These are phyloP conservation scores for Pseudozyma sp. DNA, from an alignment of 1,284 basidiomycete genomes.

Conservation along the genomic window DNA sequence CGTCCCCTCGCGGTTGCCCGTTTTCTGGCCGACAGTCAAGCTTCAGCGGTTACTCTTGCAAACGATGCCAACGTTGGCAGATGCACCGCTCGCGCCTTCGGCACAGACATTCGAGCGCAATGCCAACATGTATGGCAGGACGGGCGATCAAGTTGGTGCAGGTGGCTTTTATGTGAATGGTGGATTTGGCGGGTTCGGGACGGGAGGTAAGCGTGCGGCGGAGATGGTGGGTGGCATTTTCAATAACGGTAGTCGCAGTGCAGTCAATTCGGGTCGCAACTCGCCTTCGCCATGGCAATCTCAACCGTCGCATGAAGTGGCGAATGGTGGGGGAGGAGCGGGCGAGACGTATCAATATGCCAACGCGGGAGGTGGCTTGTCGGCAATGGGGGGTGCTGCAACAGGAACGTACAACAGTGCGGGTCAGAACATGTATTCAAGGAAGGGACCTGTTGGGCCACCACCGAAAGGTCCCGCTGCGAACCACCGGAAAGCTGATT, in stretches of 20 bases:
- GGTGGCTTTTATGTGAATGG: slow-evolving; percentile 34
- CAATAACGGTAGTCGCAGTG: slow-evolving; percentile 29
- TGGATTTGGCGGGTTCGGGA: slow-evolving; percentile 39
- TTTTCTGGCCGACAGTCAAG: slow-evolving; percentile 65
- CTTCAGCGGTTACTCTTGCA: slow-evolving; percentile 38
- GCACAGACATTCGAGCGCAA: slow-evolving; percentile 40
- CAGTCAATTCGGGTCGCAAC: slow-evolving; percentile 27
- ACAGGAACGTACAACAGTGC: slow-evolving; percentile 26
- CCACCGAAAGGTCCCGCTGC: slow-evolving; percentile 37
- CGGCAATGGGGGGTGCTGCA: slow-evolving; percentile 15
- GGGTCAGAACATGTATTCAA: slow-evolving; percentile 37
- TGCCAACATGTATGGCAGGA: slow-evolving; percentile 30
- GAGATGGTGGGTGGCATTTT: slow-evolving; percentile 54
- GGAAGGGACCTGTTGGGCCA: slow-evolving; percentile 24
- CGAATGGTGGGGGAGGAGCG: background rate
- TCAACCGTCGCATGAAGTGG: slow-evolving; percentile 20
- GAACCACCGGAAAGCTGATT: slow-evolving; percentile 37
- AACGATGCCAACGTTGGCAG: slow-evolving; percentile 23
- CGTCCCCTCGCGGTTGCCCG: slow-evolving; percentile 61
- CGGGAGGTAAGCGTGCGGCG: slow-evolving; percentile 44
- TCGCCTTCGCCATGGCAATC: slow-evolving; percentile 30
- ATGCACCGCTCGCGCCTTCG: slow-evolving; percentile 23
- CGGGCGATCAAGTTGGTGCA: slow-evolving; percentile 9
- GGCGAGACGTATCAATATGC: slow-evolving; percentile 12
- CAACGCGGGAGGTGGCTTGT: slow-evolving; percentile 10